These are phyloP conservation scores for Scedosporium minutisporum DNA, from an alignment of 2,329 filamentous ascomycete genomes.

Conservation along the genomic window DNA sequence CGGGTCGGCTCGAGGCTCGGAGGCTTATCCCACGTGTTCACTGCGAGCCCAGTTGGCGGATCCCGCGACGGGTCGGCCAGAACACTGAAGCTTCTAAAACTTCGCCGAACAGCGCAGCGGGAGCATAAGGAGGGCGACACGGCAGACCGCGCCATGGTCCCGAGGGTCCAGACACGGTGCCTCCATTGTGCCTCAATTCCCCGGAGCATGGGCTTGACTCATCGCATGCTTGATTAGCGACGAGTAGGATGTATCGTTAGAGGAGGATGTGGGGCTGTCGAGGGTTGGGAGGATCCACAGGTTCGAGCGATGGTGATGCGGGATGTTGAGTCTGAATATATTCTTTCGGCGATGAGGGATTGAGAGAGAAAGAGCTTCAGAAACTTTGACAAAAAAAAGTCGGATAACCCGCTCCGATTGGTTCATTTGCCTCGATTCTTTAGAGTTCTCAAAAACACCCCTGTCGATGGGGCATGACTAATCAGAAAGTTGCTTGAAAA, in stretches of 20 bases:
- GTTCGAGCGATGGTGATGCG: background rate
- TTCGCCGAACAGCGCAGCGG: background rate
- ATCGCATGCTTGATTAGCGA: slow-evolving; percentile 3
- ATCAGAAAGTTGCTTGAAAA: too few relatives aligned
- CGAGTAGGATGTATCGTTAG: background rate
- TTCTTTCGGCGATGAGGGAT: slow-evolving; percentile 1
- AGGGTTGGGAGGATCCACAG: background rate
- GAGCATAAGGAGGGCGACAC: slow-evolving; percentile 4
- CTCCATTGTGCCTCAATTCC: slow-evolving; percentile 8
- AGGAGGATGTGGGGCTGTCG: background rate
- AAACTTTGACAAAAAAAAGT: slow-evolving; percentile 8
- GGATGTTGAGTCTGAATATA: background rate
- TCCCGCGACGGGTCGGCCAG: background rate
- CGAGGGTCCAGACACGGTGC: slow-evolving; percentile 3
- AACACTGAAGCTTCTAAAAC: background rate
- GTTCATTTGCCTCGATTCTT: background rate
- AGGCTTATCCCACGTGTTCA: slow-evolving; percentile 1
- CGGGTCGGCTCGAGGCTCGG: background rate
- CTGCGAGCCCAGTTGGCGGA: background rate
- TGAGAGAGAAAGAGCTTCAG: background rate
- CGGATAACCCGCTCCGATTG: slow-evolving; percentile 3
- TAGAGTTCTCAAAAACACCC: too few relatives aligned
- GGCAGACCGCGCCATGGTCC: slow-evolving; percentile 5
- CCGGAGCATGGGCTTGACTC: slow-evolving; percentile 4
- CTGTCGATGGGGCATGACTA: too few relatives aligned